Base-by-base conservation (phyloP, 2,329 filamentous ascomycete genomes). In the Pseudocercospora fuligena region DNA sequence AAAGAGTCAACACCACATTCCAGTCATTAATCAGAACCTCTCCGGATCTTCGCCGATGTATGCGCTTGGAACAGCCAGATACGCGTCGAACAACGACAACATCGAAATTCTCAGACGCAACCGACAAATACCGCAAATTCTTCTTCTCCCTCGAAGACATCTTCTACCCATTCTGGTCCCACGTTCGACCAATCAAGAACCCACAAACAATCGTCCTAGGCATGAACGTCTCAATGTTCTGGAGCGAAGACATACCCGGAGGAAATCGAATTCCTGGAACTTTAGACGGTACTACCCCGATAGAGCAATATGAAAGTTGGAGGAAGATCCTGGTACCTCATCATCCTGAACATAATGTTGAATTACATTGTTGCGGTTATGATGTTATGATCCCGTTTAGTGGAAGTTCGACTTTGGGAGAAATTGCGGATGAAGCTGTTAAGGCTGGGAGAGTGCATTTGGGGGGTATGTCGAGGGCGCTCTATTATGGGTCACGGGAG, bases 381-480 rank as follows among this genome's bases (percentile, higher is more conserved):
- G 65, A 68, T 46, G 69, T 72, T 19, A 64, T 68, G 60, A 68
- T 65, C 47, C 62, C 49, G 23, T 66, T 67, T n/a, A 60, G 51
- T 7, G 57, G 58, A 3, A 63, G 47, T 11, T 63, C 63, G 19
- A 72, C 70, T 11, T 47, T 72, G 57, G 70, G 70, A 1, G 65
- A 72, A n/a, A 61, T 72, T 33, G 70, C 70, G 29, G 70, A 72
- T 40, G 66, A 70, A 61, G 70, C 70, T 6, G 65, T 72, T 21
- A 56, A 61, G 23, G 70, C 70, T 3, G 70, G 69, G 1, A 66
- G 63, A 25, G 65, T 61, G 19, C 70, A 72, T 67, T 51, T 70
- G 23, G 69, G 62, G 1, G 64, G 61, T 1, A 47, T 72, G 60
- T 56, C 64, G 31, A 68, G 64, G 53, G 64, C 70, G 27, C 62